phyloP scores from a whole-genome alignment of 2,329 filamentous ascomycete species.

The Aspergillus oerlinghausenensis region DNA sequence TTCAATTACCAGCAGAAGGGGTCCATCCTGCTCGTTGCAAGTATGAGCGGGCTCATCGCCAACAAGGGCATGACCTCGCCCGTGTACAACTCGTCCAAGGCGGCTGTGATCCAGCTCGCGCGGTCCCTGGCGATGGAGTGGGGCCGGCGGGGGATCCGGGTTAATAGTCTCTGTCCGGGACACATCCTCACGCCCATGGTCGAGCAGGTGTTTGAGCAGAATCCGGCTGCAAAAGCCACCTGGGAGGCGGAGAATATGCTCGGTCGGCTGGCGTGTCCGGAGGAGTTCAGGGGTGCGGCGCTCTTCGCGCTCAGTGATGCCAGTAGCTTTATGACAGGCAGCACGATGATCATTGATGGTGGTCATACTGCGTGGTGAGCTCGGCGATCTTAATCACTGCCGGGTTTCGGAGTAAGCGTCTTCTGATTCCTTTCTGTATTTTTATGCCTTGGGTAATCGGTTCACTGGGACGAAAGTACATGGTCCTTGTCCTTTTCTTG shows the following conservation, averaged over 20 bases:
- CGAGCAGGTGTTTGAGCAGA: constrained; percentile 69
- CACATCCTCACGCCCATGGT: constrained; percentile 69
- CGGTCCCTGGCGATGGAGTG: constrained; percentile 52
- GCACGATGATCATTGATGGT: constrained; percentile 66
- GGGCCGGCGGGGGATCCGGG: constrained; percentile 48
- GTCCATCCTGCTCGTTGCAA: constrained; percentile 48
- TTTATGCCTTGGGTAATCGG: not conserved
- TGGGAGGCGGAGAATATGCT: constrained; percentile 50
- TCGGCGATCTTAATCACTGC: not conserved
- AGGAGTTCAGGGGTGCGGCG: constrained; percentile 61
- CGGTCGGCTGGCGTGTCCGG: constrained; percentile 50
- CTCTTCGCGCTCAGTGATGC: constrained; percentile 64
- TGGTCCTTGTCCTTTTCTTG: not conserved
- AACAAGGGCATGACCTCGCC: constrained; percentile 44
- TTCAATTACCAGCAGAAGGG: constrained; percentile 46
- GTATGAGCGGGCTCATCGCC: constrained; percentile 48
- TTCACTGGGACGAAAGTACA: not conserved
- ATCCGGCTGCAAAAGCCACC: constrained; percentile 54
- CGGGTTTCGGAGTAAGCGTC: no score
- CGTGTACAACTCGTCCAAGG: constrained; percentile 53
- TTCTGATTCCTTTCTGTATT: not conserved
- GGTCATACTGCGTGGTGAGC: constrained; percentile 54
- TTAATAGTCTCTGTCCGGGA: constrained; percentile 52
- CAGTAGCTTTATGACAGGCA: constrained; percentile 66
- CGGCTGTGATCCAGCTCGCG: constrained; percentile 49